A percentile compares a stretch with the other conserved stretches of the same genome.
These are phyloP conservation scores for Gentiana dahurica DNA, from an alignment of 257 asterid species.

Conservation along the genomic window DNA sequence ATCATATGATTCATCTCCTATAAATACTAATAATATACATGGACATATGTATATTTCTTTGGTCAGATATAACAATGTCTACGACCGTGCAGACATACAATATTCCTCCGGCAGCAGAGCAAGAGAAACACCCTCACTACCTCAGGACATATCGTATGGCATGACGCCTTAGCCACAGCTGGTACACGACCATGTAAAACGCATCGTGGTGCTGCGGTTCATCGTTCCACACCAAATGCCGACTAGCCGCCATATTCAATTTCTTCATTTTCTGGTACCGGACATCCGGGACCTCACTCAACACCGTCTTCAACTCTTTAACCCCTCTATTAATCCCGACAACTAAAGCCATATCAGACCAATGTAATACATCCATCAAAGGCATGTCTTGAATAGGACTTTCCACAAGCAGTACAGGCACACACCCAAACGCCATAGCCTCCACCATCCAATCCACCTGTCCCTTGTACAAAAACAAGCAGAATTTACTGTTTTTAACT, in stretches of 20 bases:
- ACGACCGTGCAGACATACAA: no score
- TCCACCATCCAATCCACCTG: conserved; percentile 40
- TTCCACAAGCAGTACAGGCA: conserved; percentile 74
- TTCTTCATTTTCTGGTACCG: conserved; percentile 44
- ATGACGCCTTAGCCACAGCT: conserved; percentile 85
- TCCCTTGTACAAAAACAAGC: conserved; percentile 41
- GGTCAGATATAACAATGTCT: no score
- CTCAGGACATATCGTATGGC: conserved; percentile 65
- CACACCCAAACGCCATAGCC: conserved; percentile 72
- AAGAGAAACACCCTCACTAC: conserved; percentile 1
- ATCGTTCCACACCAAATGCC: conserved; percentile 73
- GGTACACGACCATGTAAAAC: conserved; percentile 78
- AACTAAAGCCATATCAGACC: conserved; percentile 56
- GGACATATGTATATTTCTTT: no score
- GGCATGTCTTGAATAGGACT: conserved; percentile 86
- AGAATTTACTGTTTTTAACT: conserved; percentile 44
- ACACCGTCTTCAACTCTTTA: conserved; percentile 40
- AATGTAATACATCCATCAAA: conserved; percentile 58
- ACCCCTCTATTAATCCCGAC: conserved; percentile 42
- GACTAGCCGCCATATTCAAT: conserved; percentile 46
- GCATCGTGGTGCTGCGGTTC: conserved; percentile 66
- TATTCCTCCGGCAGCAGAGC: no score
- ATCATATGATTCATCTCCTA: no score
- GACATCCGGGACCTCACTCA: conserved; percentile 39
- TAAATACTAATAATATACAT: no score